Conservation (phyloP, 495 filamentous ascomycete genomes). For the Apodospora peruviana region DNA sequence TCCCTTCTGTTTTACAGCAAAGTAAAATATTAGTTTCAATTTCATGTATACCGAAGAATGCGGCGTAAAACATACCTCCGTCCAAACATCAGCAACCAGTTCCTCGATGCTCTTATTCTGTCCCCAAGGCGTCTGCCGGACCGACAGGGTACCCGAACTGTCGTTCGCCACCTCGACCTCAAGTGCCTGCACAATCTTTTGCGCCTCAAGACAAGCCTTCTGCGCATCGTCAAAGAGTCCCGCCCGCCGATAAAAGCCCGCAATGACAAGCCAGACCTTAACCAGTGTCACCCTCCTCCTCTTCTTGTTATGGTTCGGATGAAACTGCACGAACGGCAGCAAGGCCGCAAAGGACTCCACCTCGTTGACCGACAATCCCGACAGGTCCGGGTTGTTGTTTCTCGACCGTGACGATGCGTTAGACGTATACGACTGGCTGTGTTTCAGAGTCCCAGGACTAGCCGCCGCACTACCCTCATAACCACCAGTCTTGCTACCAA, state of each 20-base stretch:
- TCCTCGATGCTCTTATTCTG: conserved; percentile 69
- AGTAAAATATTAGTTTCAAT: conserved; percentile 26
- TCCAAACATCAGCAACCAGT: conserved; percentile 72
- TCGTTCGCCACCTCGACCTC: conserved; percentile 52
- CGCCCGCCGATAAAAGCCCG: conserved; percentile 79
- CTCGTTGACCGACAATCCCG: conserved; percentile 9
- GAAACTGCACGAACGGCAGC: conserved; percentile 44
- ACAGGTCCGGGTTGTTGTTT: conserved; percentile 2
- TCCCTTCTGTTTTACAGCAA: conserved; percentile 52
- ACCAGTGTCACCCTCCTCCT: conserved; percentile 58
- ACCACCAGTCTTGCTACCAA: conserved; percentile 15
- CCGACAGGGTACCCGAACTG: conserved; percentile 35
- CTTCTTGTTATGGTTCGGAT: conserved; percentile 46
- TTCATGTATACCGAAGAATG: neutral
- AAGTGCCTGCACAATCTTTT: conserved; percentile 54
- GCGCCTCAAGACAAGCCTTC: conserved; percentile 77
- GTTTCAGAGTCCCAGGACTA: conserved; percentile 12
- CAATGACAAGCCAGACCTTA: conserved; percentile 86
- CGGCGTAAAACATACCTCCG: conserved; percentile 50
- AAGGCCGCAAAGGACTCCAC: conserved; percentile 22
- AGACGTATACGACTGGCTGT: conserved; percentile 25
- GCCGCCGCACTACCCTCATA: neutral
- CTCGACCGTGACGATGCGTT: conserved; percentile 16
- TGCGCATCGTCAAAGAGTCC: conserved; percentile 69
- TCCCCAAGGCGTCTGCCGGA: conserved; percentile 65